Base-by-base conservation (phyloP, 1,284 basidiomycete species). In the Mycosarcoma mackinlayi region DNA sequence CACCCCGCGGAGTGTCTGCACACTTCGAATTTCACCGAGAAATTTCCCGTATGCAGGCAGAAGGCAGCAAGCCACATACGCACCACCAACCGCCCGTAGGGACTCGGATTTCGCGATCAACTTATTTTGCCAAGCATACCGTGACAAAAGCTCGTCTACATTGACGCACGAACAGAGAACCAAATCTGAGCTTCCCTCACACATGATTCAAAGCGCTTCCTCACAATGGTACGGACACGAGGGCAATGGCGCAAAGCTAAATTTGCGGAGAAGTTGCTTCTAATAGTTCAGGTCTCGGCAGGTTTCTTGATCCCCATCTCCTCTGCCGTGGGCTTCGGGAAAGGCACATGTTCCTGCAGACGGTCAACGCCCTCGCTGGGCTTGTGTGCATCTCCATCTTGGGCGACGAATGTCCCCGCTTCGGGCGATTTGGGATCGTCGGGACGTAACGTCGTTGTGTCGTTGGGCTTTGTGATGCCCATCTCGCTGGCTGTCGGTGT, bases 241-340 rank as follows among this genome's bases (percentile, higher is more conserved):
- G n/a, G n/a, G n/a, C n/a, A n/a, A n/a, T n/a, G n/a, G n/a, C n/a
- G n/a, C n/a, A n/a, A n/a, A n/a, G n/a, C n/a, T n/a, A n/a, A n/a
- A n/a, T n/a, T n/a, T n/a, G n/a, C n/a, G n/a, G n/a, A n/a, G n/a
- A n/a, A n/a, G n/a, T n/a, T n/a, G n/a, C n/a, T n/a, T n/a, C n/a
- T n/a, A n/a, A n/a, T n/a, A n/a, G n/a, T 25, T 37, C 30, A 53
- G 13, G 39, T 49, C 45, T 61, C 53, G 30, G 47, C 51, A 4
- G 52, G 53, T 47, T 62, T 56, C 31, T 56, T 62, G 35, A 62
- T 47, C 8, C 47, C 58, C 58, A 61, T 44, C 46, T 61, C 50
- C n/a, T 60, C 33, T n/a, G 58, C 44, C 2, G n/a, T 33, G 3
- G 57, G 57, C 5, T 40, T 60, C 7, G 57, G 57, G 44, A 60